Evolutionary conservation across 306 rosid species (phyloP).

Genomic region (Chamaecrista fasciculata): DNA sequence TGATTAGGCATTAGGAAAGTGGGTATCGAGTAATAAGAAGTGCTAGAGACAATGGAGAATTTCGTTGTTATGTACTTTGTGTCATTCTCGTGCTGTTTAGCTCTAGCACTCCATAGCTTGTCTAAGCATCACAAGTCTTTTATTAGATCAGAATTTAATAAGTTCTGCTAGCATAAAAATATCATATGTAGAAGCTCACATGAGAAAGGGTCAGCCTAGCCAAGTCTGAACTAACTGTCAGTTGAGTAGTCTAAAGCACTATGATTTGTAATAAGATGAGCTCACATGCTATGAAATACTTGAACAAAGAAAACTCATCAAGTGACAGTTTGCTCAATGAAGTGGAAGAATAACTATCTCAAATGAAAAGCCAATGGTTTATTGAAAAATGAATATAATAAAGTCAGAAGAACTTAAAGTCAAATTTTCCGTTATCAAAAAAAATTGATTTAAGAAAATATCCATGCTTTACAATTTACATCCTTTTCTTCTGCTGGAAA

Average conservation of each 20-base stretch:
- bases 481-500: background rate
- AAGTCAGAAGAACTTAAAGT: constrained; percentile 1
- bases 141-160: background rate
- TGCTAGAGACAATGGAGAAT: no score
- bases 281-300: background rate
- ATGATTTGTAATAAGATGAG: background rate
- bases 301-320: background rate
- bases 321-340: background rate
- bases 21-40: no score
- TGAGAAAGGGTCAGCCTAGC: background rate
- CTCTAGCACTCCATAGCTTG: background rate
- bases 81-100: no score
- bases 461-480: background rate
- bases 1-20: no score
- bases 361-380: background rate
- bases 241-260: background rate
- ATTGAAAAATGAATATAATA: background rate
- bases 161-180: background rate
- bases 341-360: background rate
- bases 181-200: constrained; percentile 5
- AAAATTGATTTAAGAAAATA: no score
- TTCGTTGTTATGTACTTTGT: no score
- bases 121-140: background rate
- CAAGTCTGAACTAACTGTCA: background rate
- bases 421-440: background rate